Evolutionary conservation across 768 basidiomycete species (phyloP), one percentile per base, ranked within the genome.

Genomic region (Lactifluus pinguis): DNA sequence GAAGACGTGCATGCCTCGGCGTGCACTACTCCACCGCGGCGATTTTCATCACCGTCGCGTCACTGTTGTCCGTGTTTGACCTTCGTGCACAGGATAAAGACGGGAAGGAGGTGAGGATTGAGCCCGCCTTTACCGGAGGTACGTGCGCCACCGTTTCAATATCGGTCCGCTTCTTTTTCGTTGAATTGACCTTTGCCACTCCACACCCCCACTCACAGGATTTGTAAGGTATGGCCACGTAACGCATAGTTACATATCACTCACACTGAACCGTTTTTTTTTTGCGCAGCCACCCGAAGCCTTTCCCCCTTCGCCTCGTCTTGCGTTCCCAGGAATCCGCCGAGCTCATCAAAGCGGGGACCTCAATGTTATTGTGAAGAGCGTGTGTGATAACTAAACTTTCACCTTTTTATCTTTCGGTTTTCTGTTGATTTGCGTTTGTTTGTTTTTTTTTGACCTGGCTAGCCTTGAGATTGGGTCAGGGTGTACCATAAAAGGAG

Each of bases 111-210:
- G 50, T 62, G n/a, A 36, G 39, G 44, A 32, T 62, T 21, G 63
- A 57, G 4, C 60, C 63, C 55, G 60, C 49, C 15, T 64, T 64
- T 5, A 64, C 63, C 47, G 63, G 63, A 57, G 63, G 63, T 64
- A 57, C 29, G 62, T 58, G 1, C 30, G 11, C 32, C 53, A 7
- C 15, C 15, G 11, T 30, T 57, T 57, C 29, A 42, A 29, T 34
- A 34, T 34, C 19, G 34, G 6, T 36, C 7, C 13, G 10, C 19
- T 38, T 29, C n/a, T 29, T 32, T n/a, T n/a, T 32, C 48, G 47
- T 59, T 62, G 39, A 62, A 44, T 19, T 30, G 6, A 34, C 32
- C 32, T 34, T 3, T 51, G 25, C 9, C 15, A 3, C 34, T 21
- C 21, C 10, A 2, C 32, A 2, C 32, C 32, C 32, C 32, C 32